Conservation (phyloP, 73 alveolate species). For the Symbiodinium natans region DNA sequence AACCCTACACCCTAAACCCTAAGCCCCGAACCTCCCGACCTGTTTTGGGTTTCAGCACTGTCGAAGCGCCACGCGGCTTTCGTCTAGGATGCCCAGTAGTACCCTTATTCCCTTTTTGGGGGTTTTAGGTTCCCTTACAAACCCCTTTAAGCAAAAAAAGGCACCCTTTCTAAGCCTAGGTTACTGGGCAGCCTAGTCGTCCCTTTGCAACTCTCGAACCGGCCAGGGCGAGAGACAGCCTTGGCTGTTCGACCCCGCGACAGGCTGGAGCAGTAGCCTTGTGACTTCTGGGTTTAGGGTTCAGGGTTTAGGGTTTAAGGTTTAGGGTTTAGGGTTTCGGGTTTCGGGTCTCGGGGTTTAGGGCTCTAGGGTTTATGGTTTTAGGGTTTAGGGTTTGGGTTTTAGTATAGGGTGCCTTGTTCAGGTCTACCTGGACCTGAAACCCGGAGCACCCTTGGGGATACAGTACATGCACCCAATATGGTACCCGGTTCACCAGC, state of each 20-base stretch:
- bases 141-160: not conserved
- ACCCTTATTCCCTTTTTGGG: too few species aligned
- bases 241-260: slow-evolving; percentile 90
- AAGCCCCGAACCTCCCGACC: not conserved
- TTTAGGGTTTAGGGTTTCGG: not conserved
- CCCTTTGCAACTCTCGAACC: too few species aligned
- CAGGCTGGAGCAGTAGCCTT: not conserved
- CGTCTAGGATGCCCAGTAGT: too few species aligned
- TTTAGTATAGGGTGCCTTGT: too few species aligned
- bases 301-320: not conserved
- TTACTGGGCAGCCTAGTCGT: too few species aligned
- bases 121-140: not conserved
- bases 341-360: not conserved
- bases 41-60: too few species aligned
- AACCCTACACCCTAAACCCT: not conserved
- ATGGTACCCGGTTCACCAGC: too few species aligned
- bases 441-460: too few species aligned
- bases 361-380: not conserved
- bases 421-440: too few species aligned
- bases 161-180: not conserved
- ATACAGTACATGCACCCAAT: too few species aligned
- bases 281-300: not conserved
- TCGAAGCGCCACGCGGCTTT: too few species aligned
- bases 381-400: too few species aligned
- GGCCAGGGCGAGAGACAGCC: slow-evolving; percentile 88